These are phyloP conservation scores for Metschnikowia reukaufii DNA, from an alignment of 805 yeast genomes.

Conservation along the genomic window DNA sequence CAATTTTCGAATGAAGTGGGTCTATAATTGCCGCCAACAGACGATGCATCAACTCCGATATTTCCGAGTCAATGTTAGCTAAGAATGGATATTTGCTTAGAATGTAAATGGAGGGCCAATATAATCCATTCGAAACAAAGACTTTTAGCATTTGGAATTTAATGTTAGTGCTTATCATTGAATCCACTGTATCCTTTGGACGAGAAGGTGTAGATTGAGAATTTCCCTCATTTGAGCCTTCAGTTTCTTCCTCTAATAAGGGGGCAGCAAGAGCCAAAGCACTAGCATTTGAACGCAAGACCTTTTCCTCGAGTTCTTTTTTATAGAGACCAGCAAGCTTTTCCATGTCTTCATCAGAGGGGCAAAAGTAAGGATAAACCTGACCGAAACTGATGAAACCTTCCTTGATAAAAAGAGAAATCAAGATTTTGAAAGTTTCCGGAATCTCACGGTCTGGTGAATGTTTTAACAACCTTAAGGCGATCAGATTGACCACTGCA, in stretches of 20 bases:
- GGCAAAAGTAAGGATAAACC: constrained; percentile 56
- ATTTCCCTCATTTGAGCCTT: constrained; percentile 10
- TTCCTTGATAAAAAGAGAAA: constrained; percentile 60
- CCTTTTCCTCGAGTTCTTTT: constrained; percentile 50
- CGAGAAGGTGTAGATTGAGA: constrained; percentile 23
- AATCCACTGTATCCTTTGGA: constrained; percentile 15
- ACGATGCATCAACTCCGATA: constrained; percentile 49
- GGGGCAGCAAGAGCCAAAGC: constrained; percentile 91
- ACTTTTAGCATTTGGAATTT: constrained; percentile 47
- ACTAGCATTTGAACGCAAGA: constrained; percentile 63
- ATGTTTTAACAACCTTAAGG: constrained; percentile 39
- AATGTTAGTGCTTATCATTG: constrained; percentile 23
- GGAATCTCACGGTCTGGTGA: constrained; percentile 36
- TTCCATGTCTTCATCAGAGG: constrained; percentile 49
- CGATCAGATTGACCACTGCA: constrained; percentile 55
- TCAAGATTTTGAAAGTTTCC: constrained; percentile 44
- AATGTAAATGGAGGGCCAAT: constrained; percentile 60
- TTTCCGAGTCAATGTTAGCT: constrained; percentile 50
- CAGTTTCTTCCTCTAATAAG: constrained; percentile 64
- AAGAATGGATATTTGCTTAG: constrained; percentile 63
- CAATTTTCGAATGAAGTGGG: constrained; percentile 43
- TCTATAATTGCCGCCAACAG: constrained; percentile 48
- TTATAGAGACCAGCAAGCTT: constrained; percentile 46
- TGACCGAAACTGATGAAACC: constrained; percentile 65
- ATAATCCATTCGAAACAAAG: constrained; percentile 58